phyloP scores from a whole-genome alignment of 176 grass and related monocot genomes.

The Chloris gayana region DNA sequence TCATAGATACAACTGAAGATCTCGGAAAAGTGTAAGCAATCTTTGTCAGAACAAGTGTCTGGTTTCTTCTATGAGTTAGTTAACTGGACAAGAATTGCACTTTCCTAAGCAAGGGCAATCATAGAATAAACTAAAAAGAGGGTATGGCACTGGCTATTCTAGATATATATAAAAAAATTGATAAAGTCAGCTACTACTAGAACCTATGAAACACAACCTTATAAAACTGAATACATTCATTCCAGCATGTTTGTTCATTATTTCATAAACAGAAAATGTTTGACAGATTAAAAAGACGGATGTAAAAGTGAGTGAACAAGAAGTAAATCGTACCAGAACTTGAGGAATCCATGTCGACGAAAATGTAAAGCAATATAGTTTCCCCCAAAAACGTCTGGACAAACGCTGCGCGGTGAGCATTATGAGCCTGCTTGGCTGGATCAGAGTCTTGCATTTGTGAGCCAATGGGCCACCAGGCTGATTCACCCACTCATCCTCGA shows the following conservation, averaged over 20 bases:
- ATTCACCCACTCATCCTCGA: conserved; percentile 92
- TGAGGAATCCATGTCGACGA: conserved; percentile 88
- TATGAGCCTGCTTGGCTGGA: conserved; percentile 75
- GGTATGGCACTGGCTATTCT: not conserved
- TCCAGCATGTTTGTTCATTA: not conserved
- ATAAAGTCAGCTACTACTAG: conserved; percentile 16
- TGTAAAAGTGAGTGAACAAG: not conserved
- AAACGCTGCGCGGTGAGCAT: conserved; percentile 82
- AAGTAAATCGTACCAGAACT: conserved; percentile 71
- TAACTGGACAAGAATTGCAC: not conserved
- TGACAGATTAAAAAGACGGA: conserved; percentile 6
- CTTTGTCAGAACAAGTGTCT: conserved; percentile 30
- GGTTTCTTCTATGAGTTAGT: conserved; percentile 4
- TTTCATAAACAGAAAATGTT: conserved; percentile 11
- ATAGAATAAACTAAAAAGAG: conserved; percentile 21
- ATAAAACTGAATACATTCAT: not conserved
- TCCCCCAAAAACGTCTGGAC: conserved; percentile 93
- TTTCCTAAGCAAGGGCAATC: conserved; percentile 15
- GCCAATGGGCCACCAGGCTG: conserved; percentile 80
- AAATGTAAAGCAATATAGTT: conserved; percentile 98
- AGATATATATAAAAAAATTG: not conserved
- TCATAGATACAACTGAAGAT: conserved; percentile 26
- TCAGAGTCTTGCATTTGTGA: conserved; percentile 85
- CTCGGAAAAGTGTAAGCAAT: not conserved
- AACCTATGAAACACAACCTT: not conserved